Evolutionary conservation across 2,329 filamentous ascomycete species (phyloP).

Genomic region (Akanthomyces uredinophilus): DNA sequence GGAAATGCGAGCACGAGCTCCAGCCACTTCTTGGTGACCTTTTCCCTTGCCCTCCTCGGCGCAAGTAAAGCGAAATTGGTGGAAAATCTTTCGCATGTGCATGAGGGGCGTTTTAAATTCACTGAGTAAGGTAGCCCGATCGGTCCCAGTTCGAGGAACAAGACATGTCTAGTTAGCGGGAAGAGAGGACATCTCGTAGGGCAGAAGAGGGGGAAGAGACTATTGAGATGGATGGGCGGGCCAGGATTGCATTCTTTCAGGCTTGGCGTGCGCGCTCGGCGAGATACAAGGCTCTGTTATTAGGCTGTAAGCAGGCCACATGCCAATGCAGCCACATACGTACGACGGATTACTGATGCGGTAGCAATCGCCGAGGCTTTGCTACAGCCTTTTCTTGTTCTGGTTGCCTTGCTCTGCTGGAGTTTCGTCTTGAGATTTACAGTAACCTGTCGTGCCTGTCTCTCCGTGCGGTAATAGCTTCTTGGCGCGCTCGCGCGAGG

Average conservation of each 20-base stretch:
- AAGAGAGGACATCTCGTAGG: neutral
- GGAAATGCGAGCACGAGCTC: neutral
- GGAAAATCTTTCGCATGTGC: neutral
- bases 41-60: neutral
- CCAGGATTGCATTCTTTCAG: neutral
- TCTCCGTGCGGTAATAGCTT: neutral
- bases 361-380: neutral
- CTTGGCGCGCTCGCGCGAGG: neutral
- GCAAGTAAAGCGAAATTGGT: too few species aligned
- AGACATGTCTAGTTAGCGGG: neutral
- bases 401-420: neutral
- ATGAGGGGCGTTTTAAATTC: too few species aligned
- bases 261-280: neutral
- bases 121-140: neutral
- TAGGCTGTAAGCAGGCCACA: neutral
- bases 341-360: neutral
- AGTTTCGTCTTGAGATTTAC: too few species aligned
- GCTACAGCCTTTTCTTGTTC: neutral
- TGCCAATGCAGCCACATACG: neutral
- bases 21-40: neutral
- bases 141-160: neutral
- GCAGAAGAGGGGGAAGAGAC: neutral
- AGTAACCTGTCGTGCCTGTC: neutral
- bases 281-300: too few species aligned
- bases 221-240: neutral